Conservation (phyloP, 169 alveolate species). For the Plasmodium vivax region DNA sequence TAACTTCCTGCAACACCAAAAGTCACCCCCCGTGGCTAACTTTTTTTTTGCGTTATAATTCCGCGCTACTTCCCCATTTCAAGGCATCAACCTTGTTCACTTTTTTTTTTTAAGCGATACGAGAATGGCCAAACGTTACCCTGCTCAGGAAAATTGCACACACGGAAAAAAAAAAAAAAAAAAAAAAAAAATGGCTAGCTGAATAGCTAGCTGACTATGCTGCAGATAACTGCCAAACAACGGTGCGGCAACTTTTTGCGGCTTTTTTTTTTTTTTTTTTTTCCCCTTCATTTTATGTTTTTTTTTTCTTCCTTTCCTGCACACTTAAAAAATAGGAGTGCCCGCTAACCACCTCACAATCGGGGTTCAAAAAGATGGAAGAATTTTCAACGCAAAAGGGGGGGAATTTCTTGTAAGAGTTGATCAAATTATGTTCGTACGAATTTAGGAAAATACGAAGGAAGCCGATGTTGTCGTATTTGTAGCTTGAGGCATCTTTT, state of each 20-base stretch:
- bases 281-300: background rate
- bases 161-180: background rate
- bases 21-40: background rate
- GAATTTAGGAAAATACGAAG: slow-evolving; percentile 35
- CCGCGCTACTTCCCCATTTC: background rate
- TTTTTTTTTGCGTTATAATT: background rate
- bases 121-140: background rate
- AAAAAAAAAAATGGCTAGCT: background rate
- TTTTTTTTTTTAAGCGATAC: background rate
- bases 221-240: background rate
- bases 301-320: slow-evolving; percentile 19
- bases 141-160: background rate
- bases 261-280: too few species aligned
- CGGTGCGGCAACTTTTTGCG: background rate
- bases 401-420: slow-evolving; percentile 41
- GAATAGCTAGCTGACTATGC: background rate
- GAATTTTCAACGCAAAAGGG: slow-evolving; percentile 53
- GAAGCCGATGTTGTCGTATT: slow-evolving; percentile 3
- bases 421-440: slow-evolving; percentile 11
- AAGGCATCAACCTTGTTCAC: background rate
- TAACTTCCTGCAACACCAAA: background rate
- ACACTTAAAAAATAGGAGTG: slow-evolving; percentile 69
- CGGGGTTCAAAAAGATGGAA: slow-evolving; percentile 48
- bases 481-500: background rate
- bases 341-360: slow-evolving; percentile 22